These are phyloP conservation scores for Salvia miltiorrhiza DNA, from an alignment of 257 asterid genomes.

Conservation along the genomic window DNA sequence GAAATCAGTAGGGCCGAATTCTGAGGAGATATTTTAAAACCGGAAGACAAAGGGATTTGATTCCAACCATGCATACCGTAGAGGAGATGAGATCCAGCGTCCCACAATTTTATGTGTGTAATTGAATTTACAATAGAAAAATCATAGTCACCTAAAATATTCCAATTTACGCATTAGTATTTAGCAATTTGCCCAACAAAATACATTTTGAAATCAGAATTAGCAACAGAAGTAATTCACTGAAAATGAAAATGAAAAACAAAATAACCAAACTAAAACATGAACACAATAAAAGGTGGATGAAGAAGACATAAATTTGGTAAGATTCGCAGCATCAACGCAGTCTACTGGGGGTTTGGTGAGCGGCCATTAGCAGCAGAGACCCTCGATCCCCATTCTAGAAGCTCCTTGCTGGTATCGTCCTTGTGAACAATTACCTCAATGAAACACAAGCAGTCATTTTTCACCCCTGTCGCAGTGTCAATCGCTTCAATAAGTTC, in stretches of 20 bases:
- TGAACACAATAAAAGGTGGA: background rate
- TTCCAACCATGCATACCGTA: background rate
- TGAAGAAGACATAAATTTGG: background rate
- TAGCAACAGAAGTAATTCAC: background rate
- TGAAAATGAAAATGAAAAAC: background rate
- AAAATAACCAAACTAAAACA: background rate
- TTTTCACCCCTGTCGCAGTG: slow-evolving; percentile 47
- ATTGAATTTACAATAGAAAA: too few relatives aligned
- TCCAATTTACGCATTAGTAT: background rate
- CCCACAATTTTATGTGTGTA: too few relatives aligned
- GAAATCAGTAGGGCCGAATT: background rate
- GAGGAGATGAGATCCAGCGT: too few relatives aligned
- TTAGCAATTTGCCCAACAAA: background rate
- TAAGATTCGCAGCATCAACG: background rate
- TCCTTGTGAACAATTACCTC: slow-evolving; percentile 68
- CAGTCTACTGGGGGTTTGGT: slow-evolving; percentile 55
- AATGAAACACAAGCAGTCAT: slow-evolving; percentile 60
- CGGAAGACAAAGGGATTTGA: background rate
- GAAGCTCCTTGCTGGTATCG: slow-evolving; percentile 69
- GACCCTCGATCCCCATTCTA: slow-evolving; percentile 81
- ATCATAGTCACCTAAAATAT: too few relatives aligned
- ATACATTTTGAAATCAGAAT: background rate
- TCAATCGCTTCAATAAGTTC: slow-evolving; percentile 51
- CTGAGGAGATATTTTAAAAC: background rate
- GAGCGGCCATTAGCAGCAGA: slow-evolving; percentile 65